Evolutionary conservation across 2,329 filamentous ascomycete genomes (phyloP), one percentile per base, ranked within the genome.

Genomic region (Ceratocystis huliohia): DNA sequence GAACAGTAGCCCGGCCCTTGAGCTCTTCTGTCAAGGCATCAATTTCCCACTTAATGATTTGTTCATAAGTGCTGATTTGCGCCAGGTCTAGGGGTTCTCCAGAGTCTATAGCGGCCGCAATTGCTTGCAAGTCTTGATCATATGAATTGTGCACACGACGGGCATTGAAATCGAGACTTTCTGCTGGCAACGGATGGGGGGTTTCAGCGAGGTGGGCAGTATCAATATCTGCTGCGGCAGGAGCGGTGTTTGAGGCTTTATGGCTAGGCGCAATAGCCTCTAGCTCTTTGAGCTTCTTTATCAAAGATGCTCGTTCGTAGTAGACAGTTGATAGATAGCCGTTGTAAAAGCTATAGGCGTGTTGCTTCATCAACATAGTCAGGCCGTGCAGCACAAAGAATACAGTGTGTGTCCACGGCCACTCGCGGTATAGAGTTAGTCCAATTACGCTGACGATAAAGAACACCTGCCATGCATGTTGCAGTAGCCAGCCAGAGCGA

Each of bases 381-480:
- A 92, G 76, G 15, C 84, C 84, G 72, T 92, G 88, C 20, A 92
- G 77, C 8, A 89, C 84, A 63, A 89, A 88, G 73, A 88, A 91
- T 20, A 91, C 86, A 1, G 87, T 89, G 71, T 91, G 88, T 15
- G 88, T 89, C 89, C 89, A 92, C 1, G 88, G 87, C 89, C 88
- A 93, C 63, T 90, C 83, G 3, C 88, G 81, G 72, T 85, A 81
- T 63, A 88, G 80, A 0, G 88, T 87, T 77, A 88, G 83, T 64
- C 81, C 82, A 4, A 91, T 77, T 2, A 87, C 81, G 7, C 78
- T 78, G 3, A 77, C 79, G 10, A 91, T 80, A 70, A 87, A 91
- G 15, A 78, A 69, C 0, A 79, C 77, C 75, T 93, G 86, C 88
- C 88, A 92, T 1, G 87, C 76, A 72, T 88, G 87, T 72, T 92